Evolutionary conservation across 331 rosid species (phyloP), one percentile per base, ranked within the genome.

Genomic region (Arachis monticola): DNA sequence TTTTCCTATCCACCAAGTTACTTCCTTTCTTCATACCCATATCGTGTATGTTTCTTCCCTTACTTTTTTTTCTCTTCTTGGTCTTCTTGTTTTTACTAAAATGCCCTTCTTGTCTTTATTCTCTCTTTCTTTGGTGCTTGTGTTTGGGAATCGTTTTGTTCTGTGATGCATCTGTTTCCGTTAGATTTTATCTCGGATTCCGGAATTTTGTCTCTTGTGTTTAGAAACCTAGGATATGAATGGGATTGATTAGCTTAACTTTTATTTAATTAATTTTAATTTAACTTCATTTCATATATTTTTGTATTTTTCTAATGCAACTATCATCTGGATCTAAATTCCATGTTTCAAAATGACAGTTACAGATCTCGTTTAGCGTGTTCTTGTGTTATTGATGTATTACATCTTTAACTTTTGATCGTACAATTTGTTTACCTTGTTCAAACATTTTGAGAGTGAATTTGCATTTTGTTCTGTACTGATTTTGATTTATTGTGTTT

Each of bases 131-230:
- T n/a, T 12, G 6, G 27, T 22, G 12, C 14, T 31, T 67, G 42
- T 56, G 41, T 3, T 32, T 44, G 47, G 50, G 42, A 73, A 7
- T 17, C 35, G 52, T 67, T 22, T 69, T 72, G 52, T 48, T 48
- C 2, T 44, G 58, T 59, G 31, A 52, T 79, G 72, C 88, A 84
- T 83, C 88, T 67, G 57, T 61, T 63, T 47, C 59, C 64, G 60
- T 70, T 76, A 76, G 90, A 85, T 86, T 87, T 88, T 85, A 65
- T 60, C 73, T 82, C 57, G 35, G 67, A 73, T 57, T 77, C 60
- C 67, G 1, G 12, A 3, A 10, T 58, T 58, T 45, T 80, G 75
- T 62, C 67, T 30, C 38, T 52, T 66, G 61, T 22, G 14, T 42
- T 65, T 27, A 13, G 52, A 79, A 40, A 65, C 55, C 30, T 10